Evolutionary conservation across 306 rosid genomes (phyloP).

Genomic region (Betula pendula): DNA sequence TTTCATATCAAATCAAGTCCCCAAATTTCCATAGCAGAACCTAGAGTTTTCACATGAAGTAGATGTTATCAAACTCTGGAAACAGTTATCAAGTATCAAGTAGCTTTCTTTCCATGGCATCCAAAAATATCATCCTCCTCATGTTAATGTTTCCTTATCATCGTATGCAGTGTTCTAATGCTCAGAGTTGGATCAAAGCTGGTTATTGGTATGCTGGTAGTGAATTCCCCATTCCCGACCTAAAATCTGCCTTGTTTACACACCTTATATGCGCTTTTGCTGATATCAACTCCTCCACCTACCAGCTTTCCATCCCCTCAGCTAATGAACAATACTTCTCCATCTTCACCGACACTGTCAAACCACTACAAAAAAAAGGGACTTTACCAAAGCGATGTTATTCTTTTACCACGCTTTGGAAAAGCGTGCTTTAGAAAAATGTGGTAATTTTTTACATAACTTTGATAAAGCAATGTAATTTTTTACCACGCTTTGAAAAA

Average conservation of each 20-base stretch:
- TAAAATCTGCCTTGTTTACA: constrained; percentile 37
- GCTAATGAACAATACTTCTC: constrained; percentile 21
- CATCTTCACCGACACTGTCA: constrained; percentile 37
- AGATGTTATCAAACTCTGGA: background rate
- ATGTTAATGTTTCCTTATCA: background rate
- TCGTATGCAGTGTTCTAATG: background rate
- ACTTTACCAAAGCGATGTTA: too few relatives aligned
- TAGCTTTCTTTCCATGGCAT: constrained; percentile 21
- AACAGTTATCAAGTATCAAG: background rate
- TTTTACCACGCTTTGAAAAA: too few relatives aligned
- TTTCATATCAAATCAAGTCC: background rate
- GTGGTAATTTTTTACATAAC: too few relatives aligned
- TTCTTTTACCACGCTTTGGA: too few relatives aligned
- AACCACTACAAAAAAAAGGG: too few relatives aligned
- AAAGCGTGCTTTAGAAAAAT: too few relatives aligned
- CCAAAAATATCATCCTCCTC: background rate
- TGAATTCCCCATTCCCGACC: constrained; percentile 15
- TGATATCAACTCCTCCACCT: constrained; percentile 25
- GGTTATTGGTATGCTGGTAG: constrained; percentile 29
- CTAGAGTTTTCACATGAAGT: background rate
- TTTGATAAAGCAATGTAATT: too few relatives aligned
- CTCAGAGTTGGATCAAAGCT: constrained; percentile 24
- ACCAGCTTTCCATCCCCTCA: constrained; percentile 16
- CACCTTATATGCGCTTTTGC: constrained; percentile 39
- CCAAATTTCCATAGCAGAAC: background rate